A percentile compares a stretch with the other conserved stretches of the same genome.
These are phyloP conservation scores for Pythium myriotylum DNA, from an alignment of 352 stramenopile species.

Conservation along the genomic window DNA sequence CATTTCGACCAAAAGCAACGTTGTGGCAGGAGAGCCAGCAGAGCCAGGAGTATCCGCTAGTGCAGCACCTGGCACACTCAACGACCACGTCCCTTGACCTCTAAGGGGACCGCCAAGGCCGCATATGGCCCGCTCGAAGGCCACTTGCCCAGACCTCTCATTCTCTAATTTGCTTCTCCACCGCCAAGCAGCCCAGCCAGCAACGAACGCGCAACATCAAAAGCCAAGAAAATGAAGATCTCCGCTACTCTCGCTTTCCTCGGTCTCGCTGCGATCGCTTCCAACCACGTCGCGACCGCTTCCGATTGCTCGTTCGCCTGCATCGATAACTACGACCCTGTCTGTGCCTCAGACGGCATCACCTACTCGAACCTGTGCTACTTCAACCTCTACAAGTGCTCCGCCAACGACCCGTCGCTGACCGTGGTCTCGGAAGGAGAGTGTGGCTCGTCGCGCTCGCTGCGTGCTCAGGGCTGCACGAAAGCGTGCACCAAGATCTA, in stretches of 20 bases:
- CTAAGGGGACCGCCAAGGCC: too few relatives aligned
- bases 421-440: constrained; percentile 18
- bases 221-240: constrained; percentile 30
- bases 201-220: too few relatives aligned
- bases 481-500: too few relatives aligned
- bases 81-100: too few relatives aligned
- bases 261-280: constrained; percentile 3
- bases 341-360: constrained; percentile 32
- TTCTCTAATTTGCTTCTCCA: too few relatives aligned
- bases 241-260: constrained; percentile 14
- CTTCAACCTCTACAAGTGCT: constrained; percentile 31
- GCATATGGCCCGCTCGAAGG: too few relatives aligned
- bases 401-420: constrained; percentile 23
- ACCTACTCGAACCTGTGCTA: constrained; percentile 31
- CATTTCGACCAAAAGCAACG: too few relatives aligned
- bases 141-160: too few relatives aligned
- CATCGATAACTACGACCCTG: constrained; percentile 29
- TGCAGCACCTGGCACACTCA: too few relatives aligned
- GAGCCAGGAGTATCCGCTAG: too few relatives aligned
- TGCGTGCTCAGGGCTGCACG: constrained; percentile 17
- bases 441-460: constrained; percentile 11
- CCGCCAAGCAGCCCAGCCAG: too few relatives aligned
- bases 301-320: constrained; percentile 22
- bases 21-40: too few relatives aligned
- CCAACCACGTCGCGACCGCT: not conserved